A percentile compares a stretch with the other conserved stretches of the same genome.
Conservation (phyloP, 768 basidiomycete species). For the Boletus rufocinnamomeus region DNA sequence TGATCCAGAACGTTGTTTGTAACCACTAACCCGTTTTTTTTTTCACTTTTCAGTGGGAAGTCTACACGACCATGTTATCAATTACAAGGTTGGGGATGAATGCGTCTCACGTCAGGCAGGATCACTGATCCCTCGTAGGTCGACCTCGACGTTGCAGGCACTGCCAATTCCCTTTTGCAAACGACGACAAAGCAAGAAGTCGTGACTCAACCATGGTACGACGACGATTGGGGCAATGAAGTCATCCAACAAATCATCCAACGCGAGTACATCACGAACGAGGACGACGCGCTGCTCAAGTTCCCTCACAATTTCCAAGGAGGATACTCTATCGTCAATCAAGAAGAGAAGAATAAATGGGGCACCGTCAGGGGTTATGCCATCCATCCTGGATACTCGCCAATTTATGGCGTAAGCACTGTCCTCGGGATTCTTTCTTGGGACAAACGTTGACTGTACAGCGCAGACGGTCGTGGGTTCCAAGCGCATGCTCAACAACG, state of each 20-base stretch:
- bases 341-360: conserved; percentile 55
- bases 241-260: conserved; percentile 56
- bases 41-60: conserved; percentile 52
- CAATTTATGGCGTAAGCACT: conserved; percentile 47
- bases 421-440: neutral
- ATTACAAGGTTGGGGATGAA: conserved; percentile 47
- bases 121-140: conserved; percentile 38
- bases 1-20: conserved; percentile 1
- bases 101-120: neutral
- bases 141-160: conserved; percentile 64
- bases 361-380: conserved; percentile 59
- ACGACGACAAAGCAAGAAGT: conserved; percentile 53
- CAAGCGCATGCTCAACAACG: conserved; percentile 60
- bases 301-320: conserved; percentile 59
- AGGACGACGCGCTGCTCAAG: conserved; percentile 52
- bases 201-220: conserved; percentile 55
- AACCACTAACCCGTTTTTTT: neutral
- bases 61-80: conserved; percentile 69
- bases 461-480: conserved; percentile 56
- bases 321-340: conserved; percentile 56
- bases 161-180: conserved; percentile 55
- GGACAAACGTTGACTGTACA: neutral
- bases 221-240: conserved; percentile 56
- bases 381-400: conserved; percentile 59
- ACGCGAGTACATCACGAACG: conserved; percentile 49